Evolutionary conservation across 192 early-diverging fungal genomes (phyloP).

Genomic region (Entomortierella lignicola): DNA sequence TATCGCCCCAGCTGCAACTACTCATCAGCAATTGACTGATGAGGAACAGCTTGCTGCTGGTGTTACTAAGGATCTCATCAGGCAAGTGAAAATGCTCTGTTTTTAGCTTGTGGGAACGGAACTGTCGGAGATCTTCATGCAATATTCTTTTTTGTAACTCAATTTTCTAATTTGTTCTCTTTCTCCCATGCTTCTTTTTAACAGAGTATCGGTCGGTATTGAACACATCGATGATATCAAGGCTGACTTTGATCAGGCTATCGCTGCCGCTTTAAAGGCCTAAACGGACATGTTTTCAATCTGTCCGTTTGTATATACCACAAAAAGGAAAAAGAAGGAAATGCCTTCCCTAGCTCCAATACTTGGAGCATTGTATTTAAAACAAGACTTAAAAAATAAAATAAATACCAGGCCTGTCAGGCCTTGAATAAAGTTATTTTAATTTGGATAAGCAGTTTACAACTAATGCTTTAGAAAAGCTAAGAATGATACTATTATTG

Average conservation of each 20-base stretch:
- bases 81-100: neutral
- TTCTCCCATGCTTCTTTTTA: slow-evolving; percentile 1
- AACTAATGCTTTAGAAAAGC: too few species aligned
- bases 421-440: too few species aligned
- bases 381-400: too few species aligned
- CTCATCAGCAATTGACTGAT: slow-evolving; percentile 88
- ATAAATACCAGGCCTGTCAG: too few species aligned
- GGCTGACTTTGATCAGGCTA: slow-evolving; percentile 70
- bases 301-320: neutral
- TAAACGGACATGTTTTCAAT: neutral
- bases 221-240: slow-evolving; percentile 84
- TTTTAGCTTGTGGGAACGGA: too few species aligned
- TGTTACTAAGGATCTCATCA: slow-evolving; percentile 82
- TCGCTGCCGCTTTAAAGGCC: slow-evolving; percentile 30
- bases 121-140: neutral
- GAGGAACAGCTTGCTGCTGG: slow-evolving; percentile 84
- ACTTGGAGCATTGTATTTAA: too few species aligned
- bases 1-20: slow-evolving; percentile 87
- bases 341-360: too few species aligned
- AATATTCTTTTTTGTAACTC: neutral
- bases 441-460: too few species aligned
- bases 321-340: slow-evolving; percentile 5
- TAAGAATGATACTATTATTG: too few species aligned
- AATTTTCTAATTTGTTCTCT: slow-evolving; percentile 7
- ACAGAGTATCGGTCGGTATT: slow-evolving; percentile 85